Conservation (phyloP, 2,329 filamentous ascomycete genomes). For the Pestalotiopsis sp. region DNA sequence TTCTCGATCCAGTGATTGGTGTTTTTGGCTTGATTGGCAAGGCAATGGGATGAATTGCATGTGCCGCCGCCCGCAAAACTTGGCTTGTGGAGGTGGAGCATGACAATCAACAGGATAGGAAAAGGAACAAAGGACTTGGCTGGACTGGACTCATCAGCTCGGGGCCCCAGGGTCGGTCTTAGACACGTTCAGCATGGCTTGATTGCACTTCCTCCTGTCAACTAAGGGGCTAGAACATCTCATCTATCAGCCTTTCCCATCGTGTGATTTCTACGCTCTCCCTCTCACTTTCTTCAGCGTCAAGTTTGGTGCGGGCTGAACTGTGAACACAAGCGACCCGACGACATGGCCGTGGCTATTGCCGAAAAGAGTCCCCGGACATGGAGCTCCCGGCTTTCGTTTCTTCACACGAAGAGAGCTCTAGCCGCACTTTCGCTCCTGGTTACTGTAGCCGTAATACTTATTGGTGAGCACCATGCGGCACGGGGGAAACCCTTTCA, state of each 20-base stretch:
- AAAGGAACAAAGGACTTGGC: no score
- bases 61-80: neutral
- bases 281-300: neutral
- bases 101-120: neutral
- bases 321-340: neutral
- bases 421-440: slow-evolving; percentile 11
- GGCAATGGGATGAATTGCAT: neutral
- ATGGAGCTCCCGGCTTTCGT: slow-evolving; percentile 14
- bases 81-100: neutral
- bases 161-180: neutral
- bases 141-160: neutral
- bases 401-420: slow-evolving; percentile 15
- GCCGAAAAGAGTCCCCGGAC: slow-evolving; percentile 10
- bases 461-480: slow-evolving; percentile 12
- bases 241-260: neutral
- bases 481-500: neutral
- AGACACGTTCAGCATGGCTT: neutral
- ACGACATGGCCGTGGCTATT: neutral
- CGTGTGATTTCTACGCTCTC: neutral
- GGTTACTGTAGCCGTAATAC: slow-evolving; percentile 7
- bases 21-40: neutral
- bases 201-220: neutral
- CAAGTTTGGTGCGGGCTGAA: neutral
- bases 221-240: neutral
- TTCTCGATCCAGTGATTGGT: neutral